These are phyloP conservation scores for Elaeagnus macrophylla DNA, from an alignment of 306 rosid species.

Conservation along the genomic window DNA sequence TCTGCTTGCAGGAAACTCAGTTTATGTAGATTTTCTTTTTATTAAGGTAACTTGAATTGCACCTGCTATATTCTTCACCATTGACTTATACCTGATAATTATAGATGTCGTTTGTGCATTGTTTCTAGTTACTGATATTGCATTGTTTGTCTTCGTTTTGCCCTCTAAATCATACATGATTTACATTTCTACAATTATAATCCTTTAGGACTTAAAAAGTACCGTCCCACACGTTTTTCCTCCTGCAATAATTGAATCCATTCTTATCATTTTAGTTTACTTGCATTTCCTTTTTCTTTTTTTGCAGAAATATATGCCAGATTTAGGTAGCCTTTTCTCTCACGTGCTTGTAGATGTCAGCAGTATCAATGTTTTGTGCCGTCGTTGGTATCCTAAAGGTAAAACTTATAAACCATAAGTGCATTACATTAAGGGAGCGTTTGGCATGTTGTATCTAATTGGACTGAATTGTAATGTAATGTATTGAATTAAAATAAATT, in stretches of 20 bases:
- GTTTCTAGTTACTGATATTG: background rate
- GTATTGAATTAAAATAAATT: no score
- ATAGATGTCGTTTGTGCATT: background rate
- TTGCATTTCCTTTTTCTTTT: conserved; percentile 3
- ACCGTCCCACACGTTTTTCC: background rate
- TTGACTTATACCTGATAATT: background rate
- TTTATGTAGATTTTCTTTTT: conserved; percentile 71
- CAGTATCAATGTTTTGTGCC: conserved; percentile 71
- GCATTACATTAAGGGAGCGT: no score
- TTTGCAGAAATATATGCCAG: conserved; percentile 94
- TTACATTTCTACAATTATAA: no score
- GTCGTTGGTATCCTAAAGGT: conserved; percentile 94
- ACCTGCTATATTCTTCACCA: background rate
- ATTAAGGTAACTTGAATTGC: conserved; percentile 51
- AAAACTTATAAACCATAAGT: conserved; percentile 3
- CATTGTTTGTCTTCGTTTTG: background rate
- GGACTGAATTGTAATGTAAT: no score
- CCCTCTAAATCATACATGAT: background rate
- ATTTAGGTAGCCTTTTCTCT: conserved; percentile 77
- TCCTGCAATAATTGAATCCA: background rate
- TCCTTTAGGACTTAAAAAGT: no score
- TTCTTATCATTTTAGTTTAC: conserved; percentile 4
- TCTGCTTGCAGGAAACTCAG: conserved; percentile 82
- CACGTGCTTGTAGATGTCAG: conserved; percentile 96
- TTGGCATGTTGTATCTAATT: no score